Base-by-base conservation (phyloP, 345 rosid genomes). In the Cardiospermum halicacabum region DNA sequence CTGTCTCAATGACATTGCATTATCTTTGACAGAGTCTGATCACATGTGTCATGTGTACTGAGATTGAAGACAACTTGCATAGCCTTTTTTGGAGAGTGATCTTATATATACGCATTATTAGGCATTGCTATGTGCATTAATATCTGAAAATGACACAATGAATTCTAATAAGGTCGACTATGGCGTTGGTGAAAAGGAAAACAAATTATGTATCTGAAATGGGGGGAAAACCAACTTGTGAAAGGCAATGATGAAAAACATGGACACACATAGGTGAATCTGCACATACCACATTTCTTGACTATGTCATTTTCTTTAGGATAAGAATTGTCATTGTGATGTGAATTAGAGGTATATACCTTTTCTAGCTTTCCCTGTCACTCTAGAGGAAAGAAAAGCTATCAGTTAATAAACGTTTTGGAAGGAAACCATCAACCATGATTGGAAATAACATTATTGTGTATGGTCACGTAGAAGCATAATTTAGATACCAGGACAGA, bases 1-100 rank as follows among this genome's bases (percentile, higher is more conserved):
- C 11, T 16, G 51, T 47, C 2, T 16, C 18, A 11, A 47, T 47
- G 51, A 18, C 51, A 4, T 47, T 47, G 51, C 24, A 7, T 47
- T 24, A 47, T n/a, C 51, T n/a, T 47, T 16, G 42, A 51, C 42
- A 57, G 28, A 57, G 53, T 30, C 60, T 28, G 61, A 40, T 62
- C 68, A 26, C 65, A 57, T 39, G 64, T 50, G 39, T 65, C 65
- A 24, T 60, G 69, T 56, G 57, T 56, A 42, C 42, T 57, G 68
- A 53, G 31, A 42, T 39, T 13, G 60, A 64, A 64, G 56, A 76
- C 75, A 69, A 75, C 72, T 76, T 67, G 82, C 69, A 60, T 26
- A 71, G 54, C 79, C 61, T 65, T 61, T 48, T n/a, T n/a, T n/a
- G n/a, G n/a, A 48, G 53, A 39, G 58, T 72, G 32, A 60, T 56